These are phyloP conservation scores for Arxiozyma telluris DNA, from an alignment of 1,139 yeast genomes.

Conservation along the genomic window DNA sequence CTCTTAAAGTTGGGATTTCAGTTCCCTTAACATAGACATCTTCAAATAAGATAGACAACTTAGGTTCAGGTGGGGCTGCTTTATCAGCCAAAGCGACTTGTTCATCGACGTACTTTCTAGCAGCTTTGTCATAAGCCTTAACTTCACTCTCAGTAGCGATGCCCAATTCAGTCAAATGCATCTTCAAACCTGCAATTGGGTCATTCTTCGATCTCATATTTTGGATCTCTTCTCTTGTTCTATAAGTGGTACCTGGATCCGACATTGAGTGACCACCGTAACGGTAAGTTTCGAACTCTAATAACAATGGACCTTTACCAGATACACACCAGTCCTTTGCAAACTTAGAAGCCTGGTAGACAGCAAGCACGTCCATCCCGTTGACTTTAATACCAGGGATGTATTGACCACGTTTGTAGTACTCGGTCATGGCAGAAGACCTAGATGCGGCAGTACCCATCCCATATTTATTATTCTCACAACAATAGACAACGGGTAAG, in stretches of 20 bases:
- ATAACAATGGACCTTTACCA: constrained; percentile 92
- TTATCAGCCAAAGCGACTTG: constrained; percentile 92
- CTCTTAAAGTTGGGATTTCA: constrained; percentile 88
- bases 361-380: constrained; percentile 96
- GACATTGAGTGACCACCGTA: constrained; percentile 99
- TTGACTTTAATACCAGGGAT: constrained; percentile 97
- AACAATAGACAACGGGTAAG: constrained; percentile 86
- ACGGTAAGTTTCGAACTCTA: constrained; percentile 97
- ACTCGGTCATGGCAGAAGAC: constrained; percentile 93
- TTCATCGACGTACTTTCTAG: constrained; percentile 89
- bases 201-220: constrained; percentile 98
- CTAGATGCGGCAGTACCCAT: constrained; percentile 98
- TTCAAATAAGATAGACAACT: constrained; percentile 87
- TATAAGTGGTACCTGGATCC: constrained; percentile 98
- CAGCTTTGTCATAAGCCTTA: constrained; percentile 88
- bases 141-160: constrained; percentile 92
- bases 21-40: constrained; percentile 94
- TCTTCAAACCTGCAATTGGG: constrained; percentile 94
- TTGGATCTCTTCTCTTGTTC: constrained; percentile 99
- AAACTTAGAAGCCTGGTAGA: constrained; percentile 90
- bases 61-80: constrained; percentile 92
- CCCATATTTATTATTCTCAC: constrained; percentile 99
- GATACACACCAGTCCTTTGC: constrained; percentile 93
- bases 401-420: constrained; percentile 98
- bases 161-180: constrained; percentile 67